A percentile compares a stretch with the other conserved stretches of the same genome.
Evolutionary conservation across 1,284 basidiomycete genomes (phyloP).

Genomic region (Irpex rosettiformis): DNA sequence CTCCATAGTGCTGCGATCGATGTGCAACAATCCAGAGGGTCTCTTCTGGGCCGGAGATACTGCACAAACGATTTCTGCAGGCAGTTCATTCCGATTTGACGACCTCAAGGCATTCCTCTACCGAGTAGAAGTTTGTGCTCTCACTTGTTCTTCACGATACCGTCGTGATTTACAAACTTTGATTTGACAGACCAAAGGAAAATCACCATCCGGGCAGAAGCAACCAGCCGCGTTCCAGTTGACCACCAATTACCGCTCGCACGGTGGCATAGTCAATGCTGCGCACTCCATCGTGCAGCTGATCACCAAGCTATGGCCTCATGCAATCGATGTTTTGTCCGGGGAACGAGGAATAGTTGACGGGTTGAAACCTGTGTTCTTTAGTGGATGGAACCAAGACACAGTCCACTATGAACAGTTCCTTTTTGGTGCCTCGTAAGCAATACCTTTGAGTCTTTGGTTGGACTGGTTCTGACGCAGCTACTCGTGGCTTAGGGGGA

Average conservation of each 20-base stretch:
- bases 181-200: not conserved
- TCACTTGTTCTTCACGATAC: not conserved
- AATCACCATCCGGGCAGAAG: slow-evolving; percentile 7
- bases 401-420: slow-evolving; percentile 55
- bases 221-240: slow-evolving; percentile 56
- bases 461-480: too few species aligned
- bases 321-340: slow-evolving; percentile 59
- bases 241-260: slow-evolving; percentile 65
- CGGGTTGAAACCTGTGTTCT: slow-evolving; percentile 61
- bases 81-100: slow-evolving; percentile 69
- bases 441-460: not conserved
- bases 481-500: too few species aligned
- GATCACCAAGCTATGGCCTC: slow-evolving; percentile 59
- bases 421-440: slow-evolving; percentile 47
- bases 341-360: slow-evolving; percentile 57
- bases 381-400: slow-evolving; percentile 50
- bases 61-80: slow-evolving; percentile 71
- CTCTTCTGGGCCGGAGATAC: slow-evolving; percentile 80
- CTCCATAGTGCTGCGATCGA: slow-evolving; percentile 50
- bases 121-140: slow-evolving; percentile 45
- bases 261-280: slow-evolving; percentile 62
- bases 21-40: slow-evolving; percentile 64
- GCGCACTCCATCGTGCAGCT: slow-evolving; percentile 63
- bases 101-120: slow-evolving; percentile 68
- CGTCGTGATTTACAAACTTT: slow-evolving; percentile 3